Evolutionary conservation across 2,329 filamentous ascomycete species (phyloP), one percentile per base, ranked within the genome.

Genomic region (Claviceps fusiformis): DNA sequence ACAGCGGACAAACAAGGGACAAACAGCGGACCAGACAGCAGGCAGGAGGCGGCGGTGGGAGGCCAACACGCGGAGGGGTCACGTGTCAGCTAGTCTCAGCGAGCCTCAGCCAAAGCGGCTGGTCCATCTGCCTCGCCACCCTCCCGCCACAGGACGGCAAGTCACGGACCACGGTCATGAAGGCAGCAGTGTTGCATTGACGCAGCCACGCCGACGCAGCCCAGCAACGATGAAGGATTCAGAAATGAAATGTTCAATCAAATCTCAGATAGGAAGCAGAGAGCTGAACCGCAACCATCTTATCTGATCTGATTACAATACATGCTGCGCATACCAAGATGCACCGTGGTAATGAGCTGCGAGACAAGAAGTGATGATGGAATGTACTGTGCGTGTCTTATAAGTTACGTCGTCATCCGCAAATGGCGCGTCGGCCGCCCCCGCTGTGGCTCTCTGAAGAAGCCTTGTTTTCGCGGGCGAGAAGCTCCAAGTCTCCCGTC

Each of bases 1-100:
- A 63, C 60, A 61, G 39, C 37, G 31, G 47, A 27, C 48, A n/a
- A 41, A n/a, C 39, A 41, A 17, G 15, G 39, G 39, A 41, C 39
- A 41, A 9, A n/a, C 39, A n/a, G 37, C 37, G 11, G 37, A 39
- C 37, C 45, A 31, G 59, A 62, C 60, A 62, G 39, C 37, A 44
- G 48, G 39, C 49, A n/a, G 33, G 41, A 56, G 52, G 59, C 45
- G 57, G 59, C 54, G 61, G 58, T 57, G 58, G 54, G 45, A 33
- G 9, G 31, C 6, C 50, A 53, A 50, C 50, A 62, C 63, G 60
- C 60, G 62, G 62, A 62, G 54, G 52, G 54, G 54, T 66, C 64
- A 66, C 64, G 65, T 67, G 65, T 29, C 39, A 11, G 27, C 9
- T 11, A 41, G 37, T 11, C 13, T 8, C 13, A 8, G 8, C 37